Conservation (phyloP, 768 basidiomycete genomes). For the Calocera viscosa region DNA sequence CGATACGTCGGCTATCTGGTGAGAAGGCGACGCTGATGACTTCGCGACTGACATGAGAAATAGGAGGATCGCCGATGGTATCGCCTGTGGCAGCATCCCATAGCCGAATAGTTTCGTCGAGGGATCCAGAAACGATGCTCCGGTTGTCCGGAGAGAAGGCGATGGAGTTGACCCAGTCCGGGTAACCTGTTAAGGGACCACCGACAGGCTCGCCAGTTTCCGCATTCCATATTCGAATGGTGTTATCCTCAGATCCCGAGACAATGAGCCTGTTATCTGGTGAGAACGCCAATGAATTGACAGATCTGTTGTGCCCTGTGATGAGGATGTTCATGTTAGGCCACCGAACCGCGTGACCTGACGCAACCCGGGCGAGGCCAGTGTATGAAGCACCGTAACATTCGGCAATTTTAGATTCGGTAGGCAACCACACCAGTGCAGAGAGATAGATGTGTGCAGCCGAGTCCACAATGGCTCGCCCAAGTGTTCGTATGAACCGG, state of each 20-base stretch:
- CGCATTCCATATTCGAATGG: constrained; percentile 12
- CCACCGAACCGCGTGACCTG: not conserved
- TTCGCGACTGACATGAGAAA: not conserved
- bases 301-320: constrained; percentile 5
- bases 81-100: not conserved
- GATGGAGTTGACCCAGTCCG: constrained; percentile 27
- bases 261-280: constrained; percentile 9
- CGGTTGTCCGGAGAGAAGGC: constrained; percentile 22
- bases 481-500: not conserved
- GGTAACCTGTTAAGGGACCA: constrained; percentile 2
- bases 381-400: not conserved
- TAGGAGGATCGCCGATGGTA: not conserved
- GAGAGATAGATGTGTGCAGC: not conserved
- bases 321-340: not conserved
- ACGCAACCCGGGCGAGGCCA: not conserved
- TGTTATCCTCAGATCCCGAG: constrained; percentile 11
- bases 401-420: not conserved
- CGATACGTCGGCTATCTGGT: constrained; percentile 9
- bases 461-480: not conserved
- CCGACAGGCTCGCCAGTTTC: constrained; percentile 22
- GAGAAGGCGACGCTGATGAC: constrained; percentile 13
- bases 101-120: not conserved
- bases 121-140: not conserved
- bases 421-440: not conserved
- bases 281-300: constrained; percentile 10